Base-by-base conservation (phyloP, 768 basidiomycete species). In the Suillus subluteus region DNA sequence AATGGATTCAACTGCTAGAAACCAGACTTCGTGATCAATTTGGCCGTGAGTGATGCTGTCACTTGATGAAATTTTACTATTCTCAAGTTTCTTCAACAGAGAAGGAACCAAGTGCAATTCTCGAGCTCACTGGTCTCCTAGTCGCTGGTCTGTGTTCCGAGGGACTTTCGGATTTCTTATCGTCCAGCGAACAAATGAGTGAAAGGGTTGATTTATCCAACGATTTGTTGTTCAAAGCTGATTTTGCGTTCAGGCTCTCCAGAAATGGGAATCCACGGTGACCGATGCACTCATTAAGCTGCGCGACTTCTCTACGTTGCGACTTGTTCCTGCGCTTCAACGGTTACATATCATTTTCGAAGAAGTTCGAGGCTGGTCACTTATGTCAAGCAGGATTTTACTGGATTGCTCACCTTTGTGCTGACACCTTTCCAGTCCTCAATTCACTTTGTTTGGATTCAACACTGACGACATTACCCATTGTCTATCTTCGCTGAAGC, bases 241-340 rank as follows among this genome's bases (percentile, higher is more conserved):
- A 78, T 65, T 50, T 54, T 68, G 44, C 41, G 73, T 67, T 61
- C 69, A 95, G 93, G 87, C 88, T 58, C 82, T 95, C 65, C 88
- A 89, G 73, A 93, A 92, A 75, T 95, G 93, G 93, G 92, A 95
- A 74, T 81, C 86, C 2, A 87, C 87, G 5, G 85, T 94, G 70
- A 81, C 82, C 12, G 91, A 94, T 67, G 86, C 91, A 18, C 76
- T 95, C 62, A 80, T 83, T 40, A 91, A 88, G 73, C 78, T 94
- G 65, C 90, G 92, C 62, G 91, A 95, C 74, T 87, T 83, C 72
- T 83, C 90, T 23, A 90, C 91, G 72, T 86, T 89, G 68, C 86
- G 87, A 61, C 78, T 93, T 38, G 84, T 86, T 9, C 91, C 91
- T 37, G 91, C 92, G 38, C 86, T 88, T 62, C 93, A 95, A 75